Conservation (phyloP, 2,329 filamentous ascomycete species). For the Purpureocillium takamizusanense region DNA sequence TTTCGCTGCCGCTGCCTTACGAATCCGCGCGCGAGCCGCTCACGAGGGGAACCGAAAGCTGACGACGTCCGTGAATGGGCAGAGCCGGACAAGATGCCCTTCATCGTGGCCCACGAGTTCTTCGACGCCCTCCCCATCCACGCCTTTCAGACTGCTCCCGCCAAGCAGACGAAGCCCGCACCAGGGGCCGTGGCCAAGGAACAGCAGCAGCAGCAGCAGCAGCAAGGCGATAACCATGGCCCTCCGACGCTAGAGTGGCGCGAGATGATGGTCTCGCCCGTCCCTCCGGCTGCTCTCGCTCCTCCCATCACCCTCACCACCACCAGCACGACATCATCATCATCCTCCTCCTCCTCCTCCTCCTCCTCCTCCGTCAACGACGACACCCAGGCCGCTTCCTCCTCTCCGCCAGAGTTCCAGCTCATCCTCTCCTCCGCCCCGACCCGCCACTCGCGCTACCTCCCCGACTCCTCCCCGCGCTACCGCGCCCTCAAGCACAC, state of each 20-base stretch:
- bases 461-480: conserved; percentile 72
- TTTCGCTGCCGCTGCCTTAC: too few species aligned
- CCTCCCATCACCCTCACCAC: conserved; percentile 43
- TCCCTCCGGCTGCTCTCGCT: conserved; percentile 45
- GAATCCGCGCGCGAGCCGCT: too few species aligned
- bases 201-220: conserved; percentile 28
- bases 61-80: background rate
- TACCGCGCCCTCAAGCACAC: conserved; percentile 66
- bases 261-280: conserved; percentile 69
- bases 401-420: conserved; percentile 91
- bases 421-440: conserved; percentile 65
- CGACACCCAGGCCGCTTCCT: conserved; percentile 40
- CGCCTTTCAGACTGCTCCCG: conserved; percentile 70
- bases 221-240: background rate
- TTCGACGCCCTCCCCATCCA: conserved; percentile 97
- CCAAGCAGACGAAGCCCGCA: conserved; percentile 7
- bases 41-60: too few species aligned
- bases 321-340: too few species aligned
- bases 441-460: conserved; percentile 75
- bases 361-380: conserved; percentile 22
- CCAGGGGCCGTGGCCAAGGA: conserved; percentile 19
- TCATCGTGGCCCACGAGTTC: conserved; percentile 96
- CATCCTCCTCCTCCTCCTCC: too few species aligned
- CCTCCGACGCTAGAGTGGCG: conserved; percentile 55
- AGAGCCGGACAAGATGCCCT: conserved; percentile 66